phyloP scores from a whole-genome alignment of 2,329 filamentous ascomycete species.

The Ophiostoma angusticollis region DNA sequence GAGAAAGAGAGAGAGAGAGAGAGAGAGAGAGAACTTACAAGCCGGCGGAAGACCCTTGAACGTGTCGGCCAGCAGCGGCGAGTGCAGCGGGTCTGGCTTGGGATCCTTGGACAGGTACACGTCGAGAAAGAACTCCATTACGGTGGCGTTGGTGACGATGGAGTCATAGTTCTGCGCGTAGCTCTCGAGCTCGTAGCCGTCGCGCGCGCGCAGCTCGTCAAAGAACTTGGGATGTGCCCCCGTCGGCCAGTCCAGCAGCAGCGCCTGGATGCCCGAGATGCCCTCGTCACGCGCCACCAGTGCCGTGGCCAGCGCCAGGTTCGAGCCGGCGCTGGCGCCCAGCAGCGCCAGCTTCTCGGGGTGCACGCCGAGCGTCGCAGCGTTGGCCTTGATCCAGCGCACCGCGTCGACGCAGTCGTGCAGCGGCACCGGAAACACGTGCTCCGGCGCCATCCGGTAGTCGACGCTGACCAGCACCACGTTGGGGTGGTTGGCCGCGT shows the following conservation, averaged over 20 bases:
- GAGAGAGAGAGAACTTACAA: slow-evolving; percentile 17
- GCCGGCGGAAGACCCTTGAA: slow-evolving; percentile 22
- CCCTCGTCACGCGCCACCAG: slow-evolving; percentile 21
- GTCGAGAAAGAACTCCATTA: slow-evolving; percentile 25
- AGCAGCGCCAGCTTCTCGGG: slow-evolving; percentile 29
- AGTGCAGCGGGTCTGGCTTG: slow-evolving; percentile 19
- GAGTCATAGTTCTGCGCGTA: slow-evolving; percentile 22
- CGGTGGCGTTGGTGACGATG: slow-evolving; percentile 18
- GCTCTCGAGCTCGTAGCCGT: slow-evolving; percentile 25
- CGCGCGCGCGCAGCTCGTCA: slow-evolving; percentile 12
- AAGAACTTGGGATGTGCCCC: slow-evolving; percentile 25
- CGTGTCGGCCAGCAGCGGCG: slow-evolving; percentile 22
- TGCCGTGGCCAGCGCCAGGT: slow-evolving; percentile 20
- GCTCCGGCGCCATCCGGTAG: slow-evolving; percentile 33
- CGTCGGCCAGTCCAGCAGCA: slow-evolving; percentile 24
- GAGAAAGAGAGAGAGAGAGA: background rate
- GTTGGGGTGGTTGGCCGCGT: slow-evolving; percentile 21
- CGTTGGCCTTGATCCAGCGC: slow-evolving; percentile 31
- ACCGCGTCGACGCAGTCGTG: slow-evolving; percentile 39
- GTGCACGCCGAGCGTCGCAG: slow-evolving; percentile 24
- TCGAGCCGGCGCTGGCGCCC: slow-evolving; percentile 37
- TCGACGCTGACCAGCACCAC: slow-evolving; percentile 26
- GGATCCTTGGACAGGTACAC: slow-evolving; percentile 20
- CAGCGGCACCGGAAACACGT: slow-evolving; percentile 34
- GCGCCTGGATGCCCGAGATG: slow-evolving; percentile 21